Evolutionary conservation across 306 rosid species (phyloP).

Genomic region (Trifolium fragiferum): DNA sequence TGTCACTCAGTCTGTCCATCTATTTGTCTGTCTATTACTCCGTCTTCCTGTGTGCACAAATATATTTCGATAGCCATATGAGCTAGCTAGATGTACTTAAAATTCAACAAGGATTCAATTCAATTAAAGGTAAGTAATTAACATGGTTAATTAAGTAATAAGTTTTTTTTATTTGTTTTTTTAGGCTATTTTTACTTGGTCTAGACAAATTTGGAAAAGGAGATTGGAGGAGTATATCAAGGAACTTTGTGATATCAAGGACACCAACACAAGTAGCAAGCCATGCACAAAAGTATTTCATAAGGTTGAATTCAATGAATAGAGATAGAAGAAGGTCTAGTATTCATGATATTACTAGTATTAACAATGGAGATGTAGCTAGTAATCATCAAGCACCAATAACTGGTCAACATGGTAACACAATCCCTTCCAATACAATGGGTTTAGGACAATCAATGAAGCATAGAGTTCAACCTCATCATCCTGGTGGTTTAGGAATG

Average conservation of each 20-base stretch:
- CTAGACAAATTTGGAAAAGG: conserved; percentile 98
- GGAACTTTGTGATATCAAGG: conserved; percentile 92
- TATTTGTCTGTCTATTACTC: not conserved
- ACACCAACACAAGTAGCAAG: conserved; percentile 99
- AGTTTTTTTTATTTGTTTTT: not conserved
- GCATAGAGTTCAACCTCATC: conserved; percentile 66
- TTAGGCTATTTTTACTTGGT: conserved; percentile 91
- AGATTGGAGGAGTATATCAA: conserved; percentile 99
- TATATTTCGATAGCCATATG: not conserved
- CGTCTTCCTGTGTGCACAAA: not conserved
- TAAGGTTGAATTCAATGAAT: conserved; percentile 90
- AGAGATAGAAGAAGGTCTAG: conserved; percentile 97
- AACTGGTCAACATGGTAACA: conserved; percentile 76
- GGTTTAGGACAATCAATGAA: conserved; percentile 64
- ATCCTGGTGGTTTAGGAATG: conserved; percentile 76
- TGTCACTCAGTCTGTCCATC: not conserved
- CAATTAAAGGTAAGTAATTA: not conserved
- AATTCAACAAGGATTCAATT: not conserved
- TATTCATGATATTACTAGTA: conserved; percentile 91
- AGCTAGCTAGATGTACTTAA: conserved; percentile 7
- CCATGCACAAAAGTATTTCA: conserved; percentile 97
- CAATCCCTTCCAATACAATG: conserved; percentile 54
- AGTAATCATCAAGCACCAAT: conserved; percentile 69
- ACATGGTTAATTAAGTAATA: conserved; percentile 1
- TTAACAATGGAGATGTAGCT: conserved; percentile 75